phyloP scores from a whole-genome alignment of 2,329 filamentous ascomycete species.

The Scorias spongiosa region DNA sequence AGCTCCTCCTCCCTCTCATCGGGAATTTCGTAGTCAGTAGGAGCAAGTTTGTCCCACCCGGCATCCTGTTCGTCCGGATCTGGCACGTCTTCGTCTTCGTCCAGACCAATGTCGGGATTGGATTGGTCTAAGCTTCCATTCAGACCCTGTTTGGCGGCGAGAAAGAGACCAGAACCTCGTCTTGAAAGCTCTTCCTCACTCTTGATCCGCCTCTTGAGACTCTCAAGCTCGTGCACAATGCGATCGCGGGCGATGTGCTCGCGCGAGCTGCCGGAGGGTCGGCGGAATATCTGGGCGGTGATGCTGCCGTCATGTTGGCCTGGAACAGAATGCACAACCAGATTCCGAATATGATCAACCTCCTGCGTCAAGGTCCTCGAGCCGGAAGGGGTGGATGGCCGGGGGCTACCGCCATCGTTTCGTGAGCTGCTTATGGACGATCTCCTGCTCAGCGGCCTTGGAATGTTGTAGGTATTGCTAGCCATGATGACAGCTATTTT shows the following conservation, averaged over 20 bases:
- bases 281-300: constrained; percentile 11
- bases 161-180: not conserved
- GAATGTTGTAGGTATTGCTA: not conserved
- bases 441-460: not conserved
- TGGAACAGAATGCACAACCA: constrained; percentile 8
- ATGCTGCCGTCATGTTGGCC: constrained; percentile 9
- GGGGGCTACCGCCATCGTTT: not conserved
- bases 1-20: constrained; percentile 19
- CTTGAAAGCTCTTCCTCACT: constrained; percentile 3
- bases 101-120: not conserved
- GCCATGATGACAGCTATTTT: not conserved
- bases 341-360: constrained; percentile 11
- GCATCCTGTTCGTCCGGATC: not conserved
- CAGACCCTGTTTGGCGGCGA: not conserved
- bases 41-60: not conserved
- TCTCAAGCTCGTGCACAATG: constrained; percentile 12
- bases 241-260: constrained; percentile 7
- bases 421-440: not conserved
- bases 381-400: not conserved
- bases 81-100: not conserved
- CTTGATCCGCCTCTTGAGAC: constrained; percentile 16
- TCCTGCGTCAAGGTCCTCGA: constrained; percentile 9
- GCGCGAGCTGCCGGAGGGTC: constrained; percentile 1
- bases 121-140: not conserved
- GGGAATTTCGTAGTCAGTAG: constrained; percentile 5